Evolutionary conservation across 148 eudicot species (phyloP).

Genomic region (Camellia lanceoleosa): DNA sequence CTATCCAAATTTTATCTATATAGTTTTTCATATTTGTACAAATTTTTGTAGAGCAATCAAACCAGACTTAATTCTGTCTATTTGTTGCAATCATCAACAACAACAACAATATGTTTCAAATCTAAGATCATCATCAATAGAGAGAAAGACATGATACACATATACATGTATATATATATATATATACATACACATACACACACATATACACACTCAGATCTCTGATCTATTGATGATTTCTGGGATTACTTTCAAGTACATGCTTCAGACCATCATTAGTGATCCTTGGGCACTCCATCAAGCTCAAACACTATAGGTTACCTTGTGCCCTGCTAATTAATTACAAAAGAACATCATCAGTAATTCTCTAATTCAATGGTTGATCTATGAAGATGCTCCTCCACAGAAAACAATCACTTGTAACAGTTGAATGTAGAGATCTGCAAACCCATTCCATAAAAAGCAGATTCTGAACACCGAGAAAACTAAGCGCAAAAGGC

Average conservation of each 20-base stretch:
- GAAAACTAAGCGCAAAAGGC: slow-evolving; percentile 55
- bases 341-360: slow-evolving; percentile 60
- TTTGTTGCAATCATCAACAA: too few species aligned
- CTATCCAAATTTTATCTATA: too few species aligned
- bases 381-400: slow-evolving; percentile 56
- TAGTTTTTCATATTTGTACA: too few species aligned
- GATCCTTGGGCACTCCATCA: slow-evolving; percentile 60
- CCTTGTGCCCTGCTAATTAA: slow-evolving; percentile 74
- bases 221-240: background rate
- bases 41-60: too few species aligned
- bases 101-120: too few species aligned
- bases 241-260: slow-evolving; percentile 53
- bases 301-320: slow-evolving; percentile 63
- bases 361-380: slow-evolving; percentile 54
- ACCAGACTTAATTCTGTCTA: too few species aligned
- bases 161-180: too few species aligned
- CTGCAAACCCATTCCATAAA: slow-evolving; percentile 71
- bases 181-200: too few species aligned
- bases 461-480: slow-evolving; percentile 67
- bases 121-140: too few species aligned
- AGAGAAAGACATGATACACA: too few species aligned
- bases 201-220: too few species aligned
- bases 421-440: slow-evolving; percentile 49
- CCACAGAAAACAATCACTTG: slow-evolving; percentile 70
- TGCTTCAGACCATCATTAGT: slow-evolving; percentile 69